Evolutionary conservation across 208 protist species (phyloP).

Genomic region (Trypanosoma theileri): DNA sequence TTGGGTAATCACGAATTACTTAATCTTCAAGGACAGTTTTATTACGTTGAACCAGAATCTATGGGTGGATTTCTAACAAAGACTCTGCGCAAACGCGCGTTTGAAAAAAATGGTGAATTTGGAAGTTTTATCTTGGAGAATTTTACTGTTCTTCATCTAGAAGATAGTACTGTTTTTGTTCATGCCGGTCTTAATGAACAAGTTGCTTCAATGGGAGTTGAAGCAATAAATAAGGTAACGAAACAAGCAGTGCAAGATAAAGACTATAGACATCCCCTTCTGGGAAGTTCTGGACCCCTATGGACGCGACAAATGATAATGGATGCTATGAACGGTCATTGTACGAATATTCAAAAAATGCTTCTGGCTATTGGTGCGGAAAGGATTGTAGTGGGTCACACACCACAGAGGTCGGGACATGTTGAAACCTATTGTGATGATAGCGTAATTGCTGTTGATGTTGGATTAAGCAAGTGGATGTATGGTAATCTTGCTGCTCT

Average conservation of each 20-base stretch:
- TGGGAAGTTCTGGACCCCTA: conserved; percentile 58
- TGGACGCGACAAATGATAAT: conserved; percentile 77
- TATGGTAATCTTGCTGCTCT: conserved; percentile 61
- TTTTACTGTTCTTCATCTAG: conserved; percentile 52
- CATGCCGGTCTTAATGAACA: conserved; percentile 59
- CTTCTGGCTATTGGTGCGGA: conserved; percentile 37
- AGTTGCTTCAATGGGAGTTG: conserved; percentile 34
- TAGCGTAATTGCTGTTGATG: conserved; percentile 64
- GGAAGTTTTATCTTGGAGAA: conserved; percentile 65
- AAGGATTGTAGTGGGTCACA: conserved; percentile 80
- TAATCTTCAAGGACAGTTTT: conserved; percentile 67
- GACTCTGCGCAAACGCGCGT: conserved; percentile 40
- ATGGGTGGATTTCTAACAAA: conserved; percentile 60
- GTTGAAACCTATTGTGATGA: conserved; percentile 64
- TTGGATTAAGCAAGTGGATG: conserved; percentile 78
- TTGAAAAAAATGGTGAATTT: conserved; percentile 48
- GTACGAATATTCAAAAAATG: conserved; percentile 35
- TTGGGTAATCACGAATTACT: conserved; percentile 89
- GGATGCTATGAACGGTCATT: conserved; percentile 51
- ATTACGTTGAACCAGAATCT: conserved; percentile 61
- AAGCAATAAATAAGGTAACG: conserved; percentile 48
- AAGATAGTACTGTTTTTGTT: conserved; percentile 58
- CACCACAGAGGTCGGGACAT: conserved; percentile 49
- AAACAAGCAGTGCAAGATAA: conserved; percentile 34
- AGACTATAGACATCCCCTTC: conserved; percentile 32